phyloP scores from a whole-genome alignment of 352 stramenopile genomes.

The Phytophthora pisi region DNA sequence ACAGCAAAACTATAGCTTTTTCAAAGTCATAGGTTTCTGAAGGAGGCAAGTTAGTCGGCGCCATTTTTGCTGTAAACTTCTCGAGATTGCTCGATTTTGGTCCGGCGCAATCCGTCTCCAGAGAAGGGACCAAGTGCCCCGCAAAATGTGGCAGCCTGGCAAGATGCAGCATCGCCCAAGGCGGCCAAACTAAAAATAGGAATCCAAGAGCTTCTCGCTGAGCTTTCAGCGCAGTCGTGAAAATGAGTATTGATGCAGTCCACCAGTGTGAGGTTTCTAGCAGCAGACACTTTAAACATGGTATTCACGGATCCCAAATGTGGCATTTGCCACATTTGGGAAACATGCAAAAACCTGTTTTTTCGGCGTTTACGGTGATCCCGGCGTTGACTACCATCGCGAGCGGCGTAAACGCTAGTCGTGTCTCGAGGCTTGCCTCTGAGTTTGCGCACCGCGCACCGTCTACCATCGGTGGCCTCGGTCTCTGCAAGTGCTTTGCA shows the following conservation, averaged over 20 bases:
- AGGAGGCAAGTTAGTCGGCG: not conserved
- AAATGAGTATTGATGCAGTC: too few relatives aligned
- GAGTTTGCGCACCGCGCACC: slow-evolving; percentile 26
- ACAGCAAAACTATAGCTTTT: not conserved
- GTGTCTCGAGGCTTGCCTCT: slow-evolving; percentile 13
- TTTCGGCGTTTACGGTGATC: slow-evolving; percentile 23
- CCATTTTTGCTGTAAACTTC: not conserved
- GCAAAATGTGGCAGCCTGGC: not conserved
- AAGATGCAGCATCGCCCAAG: not conserved
- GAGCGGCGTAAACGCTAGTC: slow-evolving; percentile 30
- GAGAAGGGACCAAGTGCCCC: not conserved
- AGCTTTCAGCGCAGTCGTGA: too few relatives aligned
- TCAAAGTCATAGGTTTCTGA: not conserved
- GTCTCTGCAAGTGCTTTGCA: not conserved
- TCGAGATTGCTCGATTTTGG: slow-evolving; percentile 9
- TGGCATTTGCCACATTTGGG: not conserved
- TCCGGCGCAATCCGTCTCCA: slow-evolving; percentile 2
- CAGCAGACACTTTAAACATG: not conserved
- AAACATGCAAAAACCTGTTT: slow-evolving; percentile 4
- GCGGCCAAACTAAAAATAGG: too few relatives aligned
- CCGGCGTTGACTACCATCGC: slow-evolving; percentile 20
- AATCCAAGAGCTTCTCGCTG: too few relatives aligned
- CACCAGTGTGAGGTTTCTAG: too few relatives aligned
- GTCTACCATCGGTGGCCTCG: slow-evolving; percentile 7
- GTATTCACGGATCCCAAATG: not conserved